Evolutionary conservation across 495 filamentous ascomycete species (phyloP).

Genomic region (Penicillium lividum): DNA sequence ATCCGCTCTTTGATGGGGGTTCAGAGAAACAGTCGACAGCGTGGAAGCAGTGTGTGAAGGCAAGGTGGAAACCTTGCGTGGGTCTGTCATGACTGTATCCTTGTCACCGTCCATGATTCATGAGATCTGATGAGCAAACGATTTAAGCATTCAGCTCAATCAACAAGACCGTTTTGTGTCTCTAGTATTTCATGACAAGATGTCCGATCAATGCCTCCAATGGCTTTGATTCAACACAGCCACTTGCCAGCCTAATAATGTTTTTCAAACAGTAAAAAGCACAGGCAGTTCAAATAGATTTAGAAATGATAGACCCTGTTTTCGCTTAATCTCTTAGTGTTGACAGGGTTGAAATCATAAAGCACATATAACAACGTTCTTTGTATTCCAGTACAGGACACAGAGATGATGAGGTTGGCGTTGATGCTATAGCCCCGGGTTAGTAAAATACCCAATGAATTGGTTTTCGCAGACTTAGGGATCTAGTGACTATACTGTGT

Average conservation of each 20-base stretch:
- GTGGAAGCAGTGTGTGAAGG: constrained; percentile 21
- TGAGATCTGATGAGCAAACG: not conserved
- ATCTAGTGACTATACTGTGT: not conserved
- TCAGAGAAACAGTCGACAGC: constrained; percentile 15
- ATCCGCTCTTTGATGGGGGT: constrained; percentile 21
- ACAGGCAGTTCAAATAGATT: not conserved
- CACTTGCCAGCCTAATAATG: not conserved
- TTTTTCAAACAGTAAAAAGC: not conserved
- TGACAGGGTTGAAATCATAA: not conserved
- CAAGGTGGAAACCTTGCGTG: constrained; percentile 21
- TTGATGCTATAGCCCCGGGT: not conserved
- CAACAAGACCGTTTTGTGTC: not conserved
- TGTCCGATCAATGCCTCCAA: not conserved
- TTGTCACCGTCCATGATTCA: constrained; percentile 38
- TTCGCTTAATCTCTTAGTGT: not conserved
- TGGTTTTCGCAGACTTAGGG: not conserved
- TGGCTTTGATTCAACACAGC: constrained; percentile 1
- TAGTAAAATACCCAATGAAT: not conserved
- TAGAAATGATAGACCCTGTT: not conserved
- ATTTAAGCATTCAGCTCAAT: not conserved
- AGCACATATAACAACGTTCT: not conserved
- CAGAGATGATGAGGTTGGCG: not conserved
- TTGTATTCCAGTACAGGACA: not conserved
- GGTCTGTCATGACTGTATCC: constrained; percentile 44
- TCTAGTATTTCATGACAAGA: constrained; percentile 21